phyloP scores from a whole-genome alignment of 805 yeast species.

The Metschnikowia bowlesiae region DNA sequence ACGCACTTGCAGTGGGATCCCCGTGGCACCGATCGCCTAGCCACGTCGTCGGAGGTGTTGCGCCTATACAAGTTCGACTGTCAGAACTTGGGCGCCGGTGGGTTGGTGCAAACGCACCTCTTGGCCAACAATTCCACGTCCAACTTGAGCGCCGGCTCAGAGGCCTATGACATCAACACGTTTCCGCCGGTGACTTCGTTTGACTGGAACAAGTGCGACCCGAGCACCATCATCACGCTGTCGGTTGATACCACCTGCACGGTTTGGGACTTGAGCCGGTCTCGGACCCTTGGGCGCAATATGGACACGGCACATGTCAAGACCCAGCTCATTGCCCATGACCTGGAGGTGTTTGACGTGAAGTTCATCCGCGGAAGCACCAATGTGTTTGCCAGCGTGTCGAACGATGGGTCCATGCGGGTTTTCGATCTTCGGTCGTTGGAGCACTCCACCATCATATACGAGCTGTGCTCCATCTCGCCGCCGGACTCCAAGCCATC shows the following conservation, averaged over 20 bases:
- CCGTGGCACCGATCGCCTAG: conserved; percentile 45
- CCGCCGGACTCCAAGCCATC: neutral
- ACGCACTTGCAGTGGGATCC: conserved; percentile 74
- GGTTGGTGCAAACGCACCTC: conserved; percentile 38
- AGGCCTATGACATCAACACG: conserved; percentile 43
- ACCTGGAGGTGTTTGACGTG: conserved; percentile 90
- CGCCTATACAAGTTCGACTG: conserved; percentile 55
- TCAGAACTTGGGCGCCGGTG: conserved; percentile 35
- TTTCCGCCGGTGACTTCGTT: conserved; percentile 90
- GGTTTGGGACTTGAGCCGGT: conserved; percentile 73
- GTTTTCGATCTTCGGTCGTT: conserved; percentile 84
- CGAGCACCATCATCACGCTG: conserved; percentile 70
- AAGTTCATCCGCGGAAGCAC: conserved; percentile 71
- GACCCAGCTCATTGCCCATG: conserved; percentile 95
- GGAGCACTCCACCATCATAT: conserved; percentile 92
- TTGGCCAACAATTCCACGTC: conserved; percentile 37
- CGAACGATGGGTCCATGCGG: conserved; percentile 92
- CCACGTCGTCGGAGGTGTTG: conserved; percentile 69
- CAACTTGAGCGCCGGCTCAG: conserved; percentile 38
- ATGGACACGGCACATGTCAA: conserved; percentile 60
- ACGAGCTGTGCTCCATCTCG: conserved; percentile 52
- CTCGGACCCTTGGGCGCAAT: conserved; percentile 14
- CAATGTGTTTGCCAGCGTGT: conserved; percentile 83
- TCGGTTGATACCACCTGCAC: conserved; percentile 97
- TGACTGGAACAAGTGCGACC: conserved; percentile 82